Conservation (phyloP, 768 basidiomycete species). For the Epithele typhae region DNA sequence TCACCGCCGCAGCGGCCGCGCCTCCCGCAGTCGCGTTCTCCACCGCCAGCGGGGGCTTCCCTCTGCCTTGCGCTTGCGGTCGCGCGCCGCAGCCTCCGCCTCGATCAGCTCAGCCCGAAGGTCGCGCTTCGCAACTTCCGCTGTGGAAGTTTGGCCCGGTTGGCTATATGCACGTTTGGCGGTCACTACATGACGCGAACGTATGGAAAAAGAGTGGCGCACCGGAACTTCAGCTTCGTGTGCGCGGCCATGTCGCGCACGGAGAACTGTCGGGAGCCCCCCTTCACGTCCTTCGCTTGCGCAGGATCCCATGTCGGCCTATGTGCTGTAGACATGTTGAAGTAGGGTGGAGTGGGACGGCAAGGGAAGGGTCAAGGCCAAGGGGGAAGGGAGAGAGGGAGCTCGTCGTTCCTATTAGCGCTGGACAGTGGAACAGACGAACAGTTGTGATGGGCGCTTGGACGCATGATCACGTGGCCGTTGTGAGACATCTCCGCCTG, state of each 20-base stretch:
- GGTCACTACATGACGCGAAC: no score
- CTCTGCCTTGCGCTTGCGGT: constrained; percentile 91
- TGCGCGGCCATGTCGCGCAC: constrained; percentile 92
- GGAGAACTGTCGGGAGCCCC: constrained; percentile 89
- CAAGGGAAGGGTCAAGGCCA: neutral
- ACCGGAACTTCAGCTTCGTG: constrained; percentile 98
- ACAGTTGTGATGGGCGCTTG: no score
- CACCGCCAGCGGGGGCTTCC: constrained; percentile 42
- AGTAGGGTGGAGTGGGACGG: no score
- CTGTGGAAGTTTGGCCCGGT: constrained; percentile 80
- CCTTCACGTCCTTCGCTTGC: constrained; percentile 87
- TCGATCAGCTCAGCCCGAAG: constrained; percentile 75
- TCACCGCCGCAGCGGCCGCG: constrained; percentile 22
- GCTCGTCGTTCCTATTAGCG: neutral
- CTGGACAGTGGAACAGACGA: no score
- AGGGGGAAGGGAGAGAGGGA: neutral
- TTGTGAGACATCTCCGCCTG: no score
- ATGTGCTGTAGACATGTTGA: constrained; percentile 80
- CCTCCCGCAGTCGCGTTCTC: constrained; percentile 39
- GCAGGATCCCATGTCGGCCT: constrained; percentile 98
- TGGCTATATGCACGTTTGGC: constrained; percentile 47
- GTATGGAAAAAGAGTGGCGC: constrained; percentile 22
- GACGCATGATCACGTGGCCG: no score
- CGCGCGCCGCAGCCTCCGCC: constrained; percentile 84
- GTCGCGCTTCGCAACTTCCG: constrained; percentile 76